Evolutionary conservation across 2,329 filamentous ascomycete genomes (phyloP).

Genomic region (Aotearoamyces nothofagi): DNA sequence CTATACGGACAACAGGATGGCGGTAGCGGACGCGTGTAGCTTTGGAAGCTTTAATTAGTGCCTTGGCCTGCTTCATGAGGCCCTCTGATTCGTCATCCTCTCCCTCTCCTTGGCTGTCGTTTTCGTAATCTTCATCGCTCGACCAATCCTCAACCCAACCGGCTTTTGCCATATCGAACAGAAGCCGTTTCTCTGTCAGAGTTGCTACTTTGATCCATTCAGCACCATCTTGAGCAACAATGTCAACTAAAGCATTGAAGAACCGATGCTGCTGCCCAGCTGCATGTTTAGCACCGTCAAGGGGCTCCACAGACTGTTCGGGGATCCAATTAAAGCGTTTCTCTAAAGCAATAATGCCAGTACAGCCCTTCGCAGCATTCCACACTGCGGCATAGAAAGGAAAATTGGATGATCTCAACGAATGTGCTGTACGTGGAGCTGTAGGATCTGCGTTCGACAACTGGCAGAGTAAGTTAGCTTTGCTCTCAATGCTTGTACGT

Average conservation of each 20-base stretch:
- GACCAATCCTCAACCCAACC: conserved; percentile 38
- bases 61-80: conserved; percentile 41
- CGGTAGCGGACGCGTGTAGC: conserved; percentile 41
- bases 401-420: conserved; percentile 48
- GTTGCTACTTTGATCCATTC: conserved; percentile 58
- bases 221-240: conserved; percentile 44
- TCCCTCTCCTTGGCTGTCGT: conserved; percentile 22
- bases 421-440: conserved; percentile 28
- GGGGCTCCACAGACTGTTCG: conserved; percentile 7
- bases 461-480: conserved; percentile 7
- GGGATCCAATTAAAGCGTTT: conserved; percentile 35
- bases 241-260: conserved; percentile 40
- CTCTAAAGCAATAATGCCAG: conserved; percentile 38
- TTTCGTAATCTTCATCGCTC: conserved; percentile 26
- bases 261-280: conserved; percentile 5
- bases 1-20: conserved; percentile 41
- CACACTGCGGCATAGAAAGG: conserved; percentile 50
- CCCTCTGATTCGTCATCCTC: conserved; percentile 29
- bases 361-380: conserved; percentile 41
- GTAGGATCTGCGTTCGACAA: conserved; percentile 12
- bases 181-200: conserved; percentile 43
- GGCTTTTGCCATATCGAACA: conserved; percentile 55
- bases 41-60: conserved; percentile 39
- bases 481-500: not conserved
- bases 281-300: conserved; percentile 7